phyloP scores from a whole-genome alignment of 345 rosid species.

The Populus alba region DNA sequence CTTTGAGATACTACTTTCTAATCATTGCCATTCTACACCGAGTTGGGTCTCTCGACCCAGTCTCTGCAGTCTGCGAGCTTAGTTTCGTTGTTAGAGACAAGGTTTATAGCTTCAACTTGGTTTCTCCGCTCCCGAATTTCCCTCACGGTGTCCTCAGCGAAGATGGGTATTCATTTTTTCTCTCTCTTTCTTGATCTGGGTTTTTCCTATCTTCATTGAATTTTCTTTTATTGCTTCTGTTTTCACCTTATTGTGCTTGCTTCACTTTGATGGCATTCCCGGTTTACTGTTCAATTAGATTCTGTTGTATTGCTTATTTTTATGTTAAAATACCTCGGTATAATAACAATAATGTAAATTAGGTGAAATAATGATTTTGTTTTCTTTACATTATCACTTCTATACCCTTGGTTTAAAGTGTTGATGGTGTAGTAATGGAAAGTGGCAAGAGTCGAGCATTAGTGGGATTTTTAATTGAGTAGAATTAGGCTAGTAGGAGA shows the following conservation, averaged over 20 bases:
- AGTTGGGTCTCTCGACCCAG: slow-evolving; percentile 31
- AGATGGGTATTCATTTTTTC: slow-evolving; percentile 66
- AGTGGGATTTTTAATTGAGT: no score
- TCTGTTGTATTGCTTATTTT: not conserved
- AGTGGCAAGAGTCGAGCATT: no score
- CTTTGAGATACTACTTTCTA: slow-evolving; percentile 28
- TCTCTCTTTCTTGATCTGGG: slow-evolving; percentile 23
- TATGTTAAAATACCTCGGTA: no score
- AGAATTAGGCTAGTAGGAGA: no score
- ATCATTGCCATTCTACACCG: slow-evolving; percentile 24
- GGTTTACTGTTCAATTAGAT: not conserved
- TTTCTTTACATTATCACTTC: not conserved
- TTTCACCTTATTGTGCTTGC: not conserved
- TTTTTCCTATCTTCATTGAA: not conserved
- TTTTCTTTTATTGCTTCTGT: not conserved
- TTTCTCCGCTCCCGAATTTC: slow-evolving; percentile 53
- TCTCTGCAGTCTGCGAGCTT: slow-evolving; percentile 47
- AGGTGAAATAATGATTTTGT: not conserved
- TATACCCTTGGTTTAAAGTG: no score
- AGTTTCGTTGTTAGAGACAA: slow-evolving; percentile 49
- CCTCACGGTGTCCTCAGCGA: slow-evolving; percentile 96
- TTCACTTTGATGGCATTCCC: not conserved
- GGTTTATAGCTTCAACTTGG: slow-evolving; percentile 66
- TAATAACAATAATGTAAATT: not conserved
- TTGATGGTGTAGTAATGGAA: no score